phyloP scores from a whole-genome alignment of 2,329 filamentous ascomycete species.

The Sporothrix protearum region DNA sequence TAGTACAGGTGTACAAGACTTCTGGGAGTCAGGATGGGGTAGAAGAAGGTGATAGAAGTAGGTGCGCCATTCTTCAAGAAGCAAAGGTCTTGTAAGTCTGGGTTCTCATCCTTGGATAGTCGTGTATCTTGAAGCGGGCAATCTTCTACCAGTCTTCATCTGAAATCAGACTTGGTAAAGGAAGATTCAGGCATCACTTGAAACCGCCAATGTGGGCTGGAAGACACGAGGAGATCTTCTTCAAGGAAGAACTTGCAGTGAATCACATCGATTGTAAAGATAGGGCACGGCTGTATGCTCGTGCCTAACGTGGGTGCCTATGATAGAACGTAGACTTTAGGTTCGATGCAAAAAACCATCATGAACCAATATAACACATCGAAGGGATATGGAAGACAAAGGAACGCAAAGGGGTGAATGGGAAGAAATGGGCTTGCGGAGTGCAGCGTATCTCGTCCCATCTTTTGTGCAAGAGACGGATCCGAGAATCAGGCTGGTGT shows the following conservation, averaged over 20 bases:
- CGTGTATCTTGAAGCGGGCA: not conserved
- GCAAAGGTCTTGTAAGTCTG: not conserved
- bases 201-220: not conserved
- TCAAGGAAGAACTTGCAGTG: not conserved
- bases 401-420: not conserved
- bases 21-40: too few relatives aligned
- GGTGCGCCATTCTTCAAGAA: not conserved
- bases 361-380: not conserved
- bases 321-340: not conserved
- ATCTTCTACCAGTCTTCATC: constrained; percentile 13
- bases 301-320: not conserved
- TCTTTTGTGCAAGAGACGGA: not conserved
- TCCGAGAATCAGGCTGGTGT: not conserved
- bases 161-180: not conserved
- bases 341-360: constrained; percentile 12
- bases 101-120: not conserved
- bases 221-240: not conserved
- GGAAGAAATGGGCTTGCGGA: not conserved
- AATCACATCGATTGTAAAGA: not conserved
- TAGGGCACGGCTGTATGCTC: not conserved
- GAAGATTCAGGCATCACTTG: not conserved
- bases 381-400: constrained; percentile 13
- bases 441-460: not conserved
- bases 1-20: not conserved
- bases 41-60: not conserved